Base-by-base conservation (phyloP, 2,329 filamentous ascomycete species). In the Trichoderma sp. region DNA sequence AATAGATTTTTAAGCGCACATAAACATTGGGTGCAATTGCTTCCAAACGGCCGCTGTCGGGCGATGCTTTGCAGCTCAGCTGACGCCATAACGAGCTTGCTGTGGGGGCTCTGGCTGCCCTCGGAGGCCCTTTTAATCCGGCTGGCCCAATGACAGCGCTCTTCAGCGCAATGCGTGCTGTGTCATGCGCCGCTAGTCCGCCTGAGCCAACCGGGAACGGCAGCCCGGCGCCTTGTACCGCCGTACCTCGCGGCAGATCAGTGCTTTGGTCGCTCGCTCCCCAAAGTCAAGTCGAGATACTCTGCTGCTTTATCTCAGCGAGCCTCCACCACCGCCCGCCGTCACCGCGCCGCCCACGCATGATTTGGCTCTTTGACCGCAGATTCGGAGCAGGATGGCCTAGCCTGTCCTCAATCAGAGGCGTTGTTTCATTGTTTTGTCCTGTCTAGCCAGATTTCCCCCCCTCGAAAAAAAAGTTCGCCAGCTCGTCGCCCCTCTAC, bases 311-410 rank as follows among this genome's bases (percentile, higher is more conserved):
- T 29, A 40, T 57, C 59, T 52, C 49, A 31, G 29, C 33, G 40
- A 37, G 37, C 47, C 21, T 49, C 52, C 68, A 70, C 55, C 66
- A 43, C 60, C 63, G 16, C 52, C 60, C 52, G 53, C 40, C 49
- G 19, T 43, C 49, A 31, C 52, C 49, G 40, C 63, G 47, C 47
- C 57, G 47, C 60, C 55, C 55, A 65, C 69, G 59, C 69, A 68
- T 60, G 65, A 65, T 64, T 55, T 56, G 59, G 65, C 61, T 62
- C 47, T 29, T 40, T 61, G 47, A 62, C 33, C 47, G 35, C 65
- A 43, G 24, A 29, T 68, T n/a, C 47, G 53, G 64, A 62, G 61
- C 70, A 70, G 66, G 66, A 74, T 74, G 73, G 63, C 72, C 65
- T 74, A 73, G 70, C 57, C 21, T 24, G 53, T 70, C 33, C 55